These are phyloP conservation scores for Trichosanthes cucumerina DNA, from an alignment of 306 rosid species.

Conservation along the genomic window DNA sequence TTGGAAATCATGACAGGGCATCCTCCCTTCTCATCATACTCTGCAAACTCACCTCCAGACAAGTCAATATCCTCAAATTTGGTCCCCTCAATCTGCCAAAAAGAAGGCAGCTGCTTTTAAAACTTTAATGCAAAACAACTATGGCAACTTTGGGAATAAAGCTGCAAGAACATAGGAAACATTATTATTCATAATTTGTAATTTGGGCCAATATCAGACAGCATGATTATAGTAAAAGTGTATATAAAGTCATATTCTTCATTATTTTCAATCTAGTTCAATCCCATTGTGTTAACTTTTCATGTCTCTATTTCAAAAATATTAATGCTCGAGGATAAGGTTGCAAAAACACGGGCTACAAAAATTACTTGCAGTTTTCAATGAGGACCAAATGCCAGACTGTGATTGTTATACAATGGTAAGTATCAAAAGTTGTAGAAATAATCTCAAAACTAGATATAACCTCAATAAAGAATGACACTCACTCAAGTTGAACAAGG, in stretches of 20 bases:
- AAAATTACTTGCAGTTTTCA: not conserved
- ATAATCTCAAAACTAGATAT: not conserved
- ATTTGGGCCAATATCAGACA: not conserved
- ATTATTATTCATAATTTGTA: not conserved
- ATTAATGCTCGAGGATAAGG: not conserved
- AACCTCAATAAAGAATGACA: not conserved
- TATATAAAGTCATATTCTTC: not conserved
- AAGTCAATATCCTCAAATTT: conserved; percentile 65
- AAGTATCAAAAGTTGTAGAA: not conserved
- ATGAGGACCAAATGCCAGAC: not conserved
- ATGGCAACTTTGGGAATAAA: no score
- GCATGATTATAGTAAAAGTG: not conserved
- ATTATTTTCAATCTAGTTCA: not conserved
- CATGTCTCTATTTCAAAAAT: not conserved
- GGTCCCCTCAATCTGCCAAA: conserved; percentile 55
- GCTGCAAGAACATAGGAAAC: not conserved
- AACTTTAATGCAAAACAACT: not conserved
- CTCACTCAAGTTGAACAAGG: not conserved
- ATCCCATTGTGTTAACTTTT: not conserved
- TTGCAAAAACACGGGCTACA: not conserved
- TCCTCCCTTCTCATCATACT: conserved; percentile 86
- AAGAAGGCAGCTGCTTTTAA: not conserved
- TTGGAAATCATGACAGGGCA: conserved; percentile 76
- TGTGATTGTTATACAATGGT: not conserved
- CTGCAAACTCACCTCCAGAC: conserved; percentile 61